These are phyloP conservation scores for Cyclaneusma minus DNA, from an alignment of 2,329 filamentous ascomycete genomes.

Conservation along the genomic window DNA sequence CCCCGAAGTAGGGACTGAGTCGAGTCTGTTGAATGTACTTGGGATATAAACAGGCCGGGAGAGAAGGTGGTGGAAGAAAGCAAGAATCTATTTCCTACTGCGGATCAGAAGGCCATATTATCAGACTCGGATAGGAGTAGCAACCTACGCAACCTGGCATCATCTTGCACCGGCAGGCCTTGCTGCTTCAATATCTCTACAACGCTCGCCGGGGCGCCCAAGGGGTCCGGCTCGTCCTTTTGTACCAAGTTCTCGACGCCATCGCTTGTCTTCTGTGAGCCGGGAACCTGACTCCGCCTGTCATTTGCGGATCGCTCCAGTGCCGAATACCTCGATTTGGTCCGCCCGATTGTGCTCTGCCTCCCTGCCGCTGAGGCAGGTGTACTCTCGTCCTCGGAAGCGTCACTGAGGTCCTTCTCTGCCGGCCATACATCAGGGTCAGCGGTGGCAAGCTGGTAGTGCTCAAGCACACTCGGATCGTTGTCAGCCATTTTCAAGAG, in stretches of 20 bases:
- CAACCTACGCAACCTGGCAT: slow-evolving; percentile 56
- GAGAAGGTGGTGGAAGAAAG: slow-evolving; percentile 94
- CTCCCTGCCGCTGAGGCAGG: slow-evolving; percentile 16
- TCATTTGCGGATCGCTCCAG: slow-evolving; percentile 62
- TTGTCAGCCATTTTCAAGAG: slow-evolving; percentile 55
- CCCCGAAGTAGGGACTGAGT: slow-evolving; percentile 69
- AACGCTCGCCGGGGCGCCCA: slow-evolving; percentile 80
- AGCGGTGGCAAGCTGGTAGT: slow-evolving; percentile 70
- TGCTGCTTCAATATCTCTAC: slow-evolving; percentile 62
- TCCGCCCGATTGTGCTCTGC: slow-evolving; percentile 36
- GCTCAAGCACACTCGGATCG: slow-evolving; percentile 65
- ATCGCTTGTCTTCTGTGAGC: slow-evolving; percentile 50
- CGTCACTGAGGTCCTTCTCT: slow-evolving; percentile 60
- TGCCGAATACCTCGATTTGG: slow-evolving; percentile 70
- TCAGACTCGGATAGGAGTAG: slow-evolving; percentile 3
- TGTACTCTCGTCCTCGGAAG: slow-evolving; percentile 38
- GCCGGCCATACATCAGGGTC: slow-evolving; percentile 77
- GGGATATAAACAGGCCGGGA: slow-evolving; percentile 77
- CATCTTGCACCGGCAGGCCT: slow-evolving; percentile 72
- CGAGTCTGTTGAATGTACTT: slow-evolving; percentile 76
- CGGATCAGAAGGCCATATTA: slow-evolving; percentile 11
- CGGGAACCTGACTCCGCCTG: slow-evolving; percentile 45
- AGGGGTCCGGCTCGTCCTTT: slow-evolving; percentile 80
- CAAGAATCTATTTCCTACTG: slow-evolving; percentile 72
- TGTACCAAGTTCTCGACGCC: slow-evolving; percentile 67